Evolutionary conservation across 345 rosid genomes (phyloP).

Genomic region (Bretschneidera sinensis): DNA sequence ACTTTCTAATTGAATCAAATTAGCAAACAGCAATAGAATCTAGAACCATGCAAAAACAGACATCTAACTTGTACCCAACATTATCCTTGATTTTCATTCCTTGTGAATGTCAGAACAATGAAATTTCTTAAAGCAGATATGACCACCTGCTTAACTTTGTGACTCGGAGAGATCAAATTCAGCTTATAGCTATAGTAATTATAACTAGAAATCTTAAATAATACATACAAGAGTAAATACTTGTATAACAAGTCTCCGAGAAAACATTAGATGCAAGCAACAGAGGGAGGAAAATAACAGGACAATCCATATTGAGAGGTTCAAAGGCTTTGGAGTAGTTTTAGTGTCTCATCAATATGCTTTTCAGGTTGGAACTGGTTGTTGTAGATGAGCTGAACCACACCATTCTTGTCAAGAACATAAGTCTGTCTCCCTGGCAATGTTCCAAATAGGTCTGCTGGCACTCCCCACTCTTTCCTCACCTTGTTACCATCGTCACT

Average conservation of each 20-base stretch:
- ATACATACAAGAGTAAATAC: slow-evolving; percentile 8
- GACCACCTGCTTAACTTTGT: background rate
- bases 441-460: slow-evolving; percentile 73
- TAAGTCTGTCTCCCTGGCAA: slow-evolving; percentile 96
- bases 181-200: background rate
- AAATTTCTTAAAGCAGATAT: background rate
- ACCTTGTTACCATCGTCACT: slow-evolving; percentile 88
- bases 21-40: background rate
- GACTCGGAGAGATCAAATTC: background rate
- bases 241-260: background rate
- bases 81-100: background rate
- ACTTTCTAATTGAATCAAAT: background rate
- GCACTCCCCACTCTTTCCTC: slow-evolving; percentile 96
- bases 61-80: too few species aligned
- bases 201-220: too few species aligned
- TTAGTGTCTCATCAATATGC: slow-evolving; percentile 93
- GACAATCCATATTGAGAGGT: background rate
- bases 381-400: slow-evolving; percentile 83
- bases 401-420: slow-evolving; percentile 87
- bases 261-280: background rate
- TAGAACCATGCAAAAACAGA: background rate
- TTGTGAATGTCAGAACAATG: background rate
- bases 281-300: background rate
- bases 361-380: slow-evolving; percentile 98
- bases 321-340: slow-evolving; percentile 58